Percentiles rank a stretch among this genome's conserved stretches.
Evolutionary conservation across 495 filamentous ascomycete species (phyloP).

Genomic region (Aspergillus cristatus): DNA sequence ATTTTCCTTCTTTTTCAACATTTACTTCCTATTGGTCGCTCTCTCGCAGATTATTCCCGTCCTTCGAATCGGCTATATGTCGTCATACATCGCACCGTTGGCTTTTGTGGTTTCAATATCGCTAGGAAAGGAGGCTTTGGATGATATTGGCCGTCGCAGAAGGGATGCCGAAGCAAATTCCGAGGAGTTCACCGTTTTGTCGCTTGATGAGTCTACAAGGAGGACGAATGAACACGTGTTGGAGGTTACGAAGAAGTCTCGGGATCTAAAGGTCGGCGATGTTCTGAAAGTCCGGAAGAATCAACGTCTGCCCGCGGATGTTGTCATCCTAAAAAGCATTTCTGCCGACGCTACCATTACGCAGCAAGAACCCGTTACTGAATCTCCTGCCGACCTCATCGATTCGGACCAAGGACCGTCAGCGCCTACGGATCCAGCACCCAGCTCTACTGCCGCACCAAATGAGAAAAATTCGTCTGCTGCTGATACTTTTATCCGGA

Average conservation of each 20-base stretch:
- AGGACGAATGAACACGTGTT: slow-evolving; percentile 14
- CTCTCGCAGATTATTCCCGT: slow-evolving; percentile 85
- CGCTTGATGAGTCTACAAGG: slow-evolving; percentile 39
- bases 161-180: slow-evolving; percentile 92
- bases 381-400: slow-evolving; percentile 15
- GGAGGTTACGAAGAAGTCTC: slow-evolving; percentile 68
- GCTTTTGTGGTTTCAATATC: slow-evolving; percentile 88
- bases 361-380: slow-evolving; percentile 13
- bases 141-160: slow-evolving; percentile 78
- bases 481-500: slow-evolving; percentile 89
- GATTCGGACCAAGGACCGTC: slow-evolving; percentile 13
- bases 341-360: slow-evolving; percentile 46
- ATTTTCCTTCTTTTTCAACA: slow-evolving; percentile 99
- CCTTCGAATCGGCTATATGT: slow-evolving; percentile 85
- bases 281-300: slow-evolving; percentile 86
- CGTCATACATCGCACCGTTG: slow-evolving; percentile 87
- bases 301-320: slow-evolving; percentile 87
- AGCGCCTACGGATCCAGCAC: slow-evolving; percentile 4
- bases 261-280: slow-evolving; percentile 91
- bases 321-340: slow-evolving; percentile 82
- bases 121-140: slow-evolving; percentile 88
- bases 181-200: slow-evolving; percentile 75
- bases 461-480: slow-evolving; percentile 12
- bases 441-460: slow-evolving; percentile 4
- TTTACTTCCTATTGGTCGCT: slow-evolving; percentile 94